Base-by-base conservation (phyloP, 148 eudicot genomes). In the Vaccinium corymbosum region DNA sequence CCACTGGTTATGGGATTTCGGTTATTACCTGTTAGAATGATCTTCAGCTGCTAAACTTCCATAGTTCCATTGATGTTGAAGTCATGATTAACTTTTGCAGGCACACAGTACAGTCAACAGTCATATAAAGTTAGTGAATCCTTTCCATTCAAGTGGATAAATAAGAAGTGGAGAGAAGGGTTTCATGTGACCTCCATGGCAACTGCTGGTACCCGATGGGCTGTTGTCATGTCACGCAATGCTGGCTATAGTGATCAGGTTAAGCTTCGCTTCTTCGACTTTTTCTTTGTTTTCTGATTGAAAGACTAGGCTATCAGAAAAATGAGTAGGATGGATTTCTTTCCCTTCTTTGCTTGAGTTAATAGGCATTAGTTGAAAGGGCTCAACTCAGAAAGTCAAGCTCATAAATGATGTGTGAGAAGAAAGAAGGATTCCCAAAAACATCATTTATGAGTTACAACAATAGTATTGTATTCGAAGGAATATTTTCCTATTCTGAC, bases 161-260 rank as follows among this genome's bases (percentile, higher is more conserved):
- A 92, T 84, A 95, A 95, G 90, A 95, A 95, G 88, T 95, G 98
- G 98, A 92, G 91, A 87, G 98, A 95, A 89, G 98, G 98, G 55
- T 95, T 93, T 73, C 95, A 93, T 82, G 98, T 95, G 84, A 95
- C 98, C 73, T 95, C 98, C 83, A 93, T 95, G 98, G 97, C 97
- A 71, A 95, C 97, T 85, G 97, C 98, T 86, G 98, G 98, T 83
- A 79, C 88, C 81, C 91, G 98, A 86, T 95, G 98, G 98, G 98
- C 93, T 86, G 92, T 95, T 76, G 98, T 95, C 85, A 95, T 95
- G 98, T 95, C 98, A 57, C 93, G 97, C 50, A 95, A 95, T 90
- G 87, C 98, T 89, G 98, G 98, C 80, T 93, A 87, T 87, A 89
- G 93, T 82, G 94, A 93, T 62, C 98, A 95, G 95, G 98, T 94